Evolutionary conservation across 176 grass and related monocot species (phyloP).

Genomic region (Areca catechu): DNA sequence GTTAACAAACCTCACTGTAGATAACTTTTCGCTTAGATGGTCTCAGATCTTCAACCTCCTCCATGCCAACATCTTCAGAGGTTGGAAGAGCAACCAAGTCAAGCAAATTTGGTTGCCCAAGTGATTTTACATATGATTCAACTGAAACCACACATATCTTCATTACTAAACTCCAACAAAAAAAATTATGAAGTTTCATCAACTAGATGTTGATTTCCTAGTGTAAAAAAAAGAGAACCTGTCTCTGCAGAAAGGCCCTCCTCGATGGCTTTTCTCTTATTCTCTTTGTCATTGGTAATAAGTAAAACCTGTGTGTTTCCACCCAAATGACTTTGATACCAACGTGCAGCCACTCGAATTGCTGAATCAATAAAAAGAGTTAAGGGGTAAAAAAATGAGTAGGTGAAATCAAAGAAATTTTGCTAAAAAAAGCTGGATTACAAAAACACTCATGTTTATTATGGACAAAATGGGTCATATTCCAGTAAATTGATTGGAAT

Average conservation of each 20-base stretch:
- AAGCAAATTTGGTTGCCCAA: conserved; percentile 80
- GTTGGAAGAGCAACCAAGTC: conserved; percentile 65
- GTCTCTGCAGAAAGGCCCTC: conserved; percentile 81
- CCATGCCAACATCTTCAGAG: conserved; percentile 68
- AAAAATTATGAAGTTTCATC: neutral
- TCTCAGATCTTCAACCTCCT: conserved; percentile 74
- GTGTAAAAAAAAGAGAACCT: conserved; percentile 25
- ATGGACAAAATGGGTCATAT: no score
- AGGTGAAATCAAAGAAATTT: neutral
- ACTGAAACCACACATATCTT: conserved; percentile 42
- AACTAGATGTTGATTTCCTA: no score
- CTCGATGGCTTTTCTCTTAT: conserved; percentile 74
- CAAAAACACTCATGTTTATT: no score
- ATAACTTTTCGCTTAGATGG: conserved; percentile 89
- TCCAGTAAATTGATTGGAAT: no score
- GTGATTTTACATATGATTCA: conserved; percentile 82
- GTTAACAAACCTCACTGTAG: conserved; percentile 48
- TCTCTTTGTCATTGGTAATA: conserved; percentile 88
- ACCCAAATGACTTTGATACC: conserved; percentile 94
- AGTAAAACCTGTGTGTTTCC: conserved; percentile 51
- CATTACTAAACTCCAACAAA: conserved; percentile 9
- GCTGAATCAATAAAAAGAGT: conserved; percentile 30
- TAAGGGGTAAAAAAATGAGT: conserved; percentile 1
- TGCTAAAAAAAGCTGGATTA: neutral
- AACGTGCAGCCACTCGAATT: conserved; percentile 84